Evolutionary conservation across 176 grass and related monocot genomes (phyloP), one percentile per base, ranked within the genome.

Genomic region (Cymbopogon citratus): DNA sequence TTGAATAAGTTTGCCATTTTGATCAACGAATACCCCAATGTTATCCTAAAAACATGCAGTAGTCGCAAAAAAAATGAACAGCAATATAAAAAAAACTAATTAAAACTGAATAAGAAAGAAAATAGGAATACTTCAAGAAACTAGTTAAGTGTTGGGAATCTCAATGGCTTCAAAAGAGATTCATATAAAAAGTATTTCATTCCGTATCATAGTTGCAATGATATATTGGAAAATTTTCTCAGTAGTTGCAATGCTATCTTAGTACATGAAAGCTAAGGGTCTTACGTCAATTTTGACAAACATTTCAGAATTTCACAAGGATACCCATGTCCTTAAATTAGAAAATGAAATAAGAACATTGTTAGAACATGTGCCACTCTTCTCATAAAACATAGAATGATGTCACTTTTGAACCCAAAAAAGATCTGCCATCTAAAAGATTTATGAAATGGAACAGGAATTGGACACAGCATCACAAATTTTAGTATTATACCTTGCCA

Each of bases 1-100:
- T 81, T 99, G 97, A 80, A 95, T 82, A 91, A 93, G 89, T 77
- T 95, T 96, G 48, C 96, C 97, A n/a, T 93, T 99, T 91, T 99
- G 93, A 80, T 99, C 93, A 76, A 99, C 91, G 83, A 99, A 95
- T 73, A 99, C 87, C 66, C 97, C 97, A 70, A 99, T 91, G 69
- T 99, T 99, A 81, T 99, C 97, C 97, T 99, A 79, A 34, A 82
- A 39, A 80, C 38, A 85, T 19, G 41, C 68, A 38, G 76, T 62
- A 61, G n/a, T n/a, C n/a, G n/a, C n/a, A n/a, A n/a, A n/a, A n/a
- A n/a, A n/a, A n/a, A n/a, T n/a, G n/a, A n/a, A n/a, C n/a, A n/a
- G n/a, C n/a, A n/a, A n/a, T n/a, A 28, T 46, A 69, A n/a, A 63
- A 51, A 21, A 36, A 44, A 71, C 63, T 9, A 84, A 46, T 38